Evolutionary conservation across 805 yeast genomes (phyloP), one percentile per base, ranked within the genome.

Genomic region (Ogataea ramenticola): DNA sequence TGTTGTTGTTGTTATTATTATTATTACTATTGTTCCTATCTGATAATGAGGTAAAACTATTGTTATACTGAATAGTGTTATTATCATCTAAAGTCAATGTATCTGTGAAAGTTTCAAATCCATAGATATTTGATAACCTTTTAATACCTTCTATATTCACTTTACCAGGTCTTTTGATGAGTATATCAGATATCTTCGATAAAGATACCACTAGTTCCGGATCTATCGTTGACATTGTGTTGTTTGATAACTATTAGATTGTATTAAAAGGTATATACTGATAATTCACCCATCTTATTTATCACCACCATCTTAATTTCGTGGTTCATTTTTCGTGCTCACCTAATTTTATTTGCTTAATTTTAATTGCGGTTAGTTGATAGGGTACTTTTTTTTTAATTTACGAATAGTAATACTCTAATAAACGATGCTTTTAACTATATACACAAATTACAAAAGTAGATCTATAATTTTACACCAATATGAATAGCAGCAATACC

Each of bases 401-500:
- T n/a, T n/a, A n/a, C n/a, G n/a, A n/a, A n/a, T n/a, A n/a, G n/a
- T n/a, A n/a, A n/a, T n/a, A n/a, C n/a, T n/a, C n/a, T n/a, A n/a
- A n/a, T n/a, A n/a, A n/a, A n/a, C n/a, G n/a, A n/a, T n/a, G n/a
- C n/a, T n/a, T n/a, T n/a, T n/a, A n/a, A 24, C 40, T 37, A 26
- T 26, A 8, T 37, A 27, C n/a, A 24, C 12, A 15, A 15, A 15
- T 31, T 15, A 15, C 8, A 8, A 15, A 31, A 16, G 14, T n/a
- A n/a, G n/a, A n/a, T n/a, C 19, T 15, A 88, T 50, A 87, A 72
- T 67, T 93, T 93, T 44, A 93, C 86, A 55, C 98, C 99, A 63
- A 89, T 79, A 61, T 93, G 99, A 51, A 93, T 89, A 42, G 96
- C 91, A 43, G 98, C 96, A 44, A 89, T 84, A 48, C 99, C 99